phyloP scores from a whole-genome alignment of 1,284 basidiomycete species.

The Peniophora sp. region DNA sequence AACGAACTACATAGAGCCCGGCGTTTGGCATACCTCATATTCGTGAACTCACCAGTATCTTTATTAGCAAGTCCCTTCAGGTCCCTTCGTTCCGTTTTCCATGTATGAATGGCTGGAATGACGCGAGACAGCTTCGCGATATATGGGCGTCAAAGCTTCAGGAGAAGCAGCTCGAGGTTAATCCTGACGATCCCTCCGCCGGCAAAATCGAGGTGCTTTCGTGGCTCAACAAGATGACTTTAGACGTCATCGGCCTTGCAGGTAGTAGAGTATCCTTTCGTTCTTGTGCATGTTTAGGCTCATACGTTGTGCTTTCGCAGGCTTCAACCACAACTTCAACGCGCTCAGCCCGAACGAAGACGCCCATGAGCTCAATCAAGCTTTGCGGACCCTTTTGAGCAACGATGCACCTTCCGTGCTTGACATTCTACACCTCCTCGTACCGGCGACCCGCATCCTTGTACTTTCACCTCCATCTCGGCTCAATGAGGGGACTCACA shows the following conservation, averaged over 20 bases:
- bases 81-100: slow-evolving; percentile 8
- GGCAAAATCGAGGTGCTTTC: not conserved
- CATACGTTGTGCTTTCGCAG: not conserved
- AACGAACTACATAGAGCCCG: slow-evolving; percentile 17
- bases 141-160: slow-evolving; percentile 9
- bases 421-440: not conserved
- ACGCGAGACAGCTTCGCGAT: slow-evolving; percentile 17
- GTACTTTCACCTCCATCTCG: not conserved
- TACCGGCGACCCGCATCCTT: not conserved
- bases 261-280: not conserved
- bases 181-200: slow-evolving; percentile 3
- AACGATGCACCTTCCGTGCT: not conserved
- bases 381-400: not conserved
- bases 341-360: not conserved
- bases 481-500: not conserved
- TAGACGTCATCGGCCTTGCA: not conserved
- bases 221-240: not conserved
- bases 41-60: slow-evolving; percentile 23
- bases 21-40: slow-evolving; percentile 26
- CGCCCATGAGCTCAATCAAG: not conserved
- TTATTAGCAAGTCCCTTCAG: slow-evolving; percentile 23
- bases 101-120: not conserved
- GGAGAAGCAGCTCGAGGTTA: not conserved
- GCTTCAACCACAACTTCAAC: not conserved
- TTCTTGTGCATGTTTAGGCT: not conserved